phyloP scores from a whole-genome alignment of 305 asterid species.

The Rubia balearica region DNA sequence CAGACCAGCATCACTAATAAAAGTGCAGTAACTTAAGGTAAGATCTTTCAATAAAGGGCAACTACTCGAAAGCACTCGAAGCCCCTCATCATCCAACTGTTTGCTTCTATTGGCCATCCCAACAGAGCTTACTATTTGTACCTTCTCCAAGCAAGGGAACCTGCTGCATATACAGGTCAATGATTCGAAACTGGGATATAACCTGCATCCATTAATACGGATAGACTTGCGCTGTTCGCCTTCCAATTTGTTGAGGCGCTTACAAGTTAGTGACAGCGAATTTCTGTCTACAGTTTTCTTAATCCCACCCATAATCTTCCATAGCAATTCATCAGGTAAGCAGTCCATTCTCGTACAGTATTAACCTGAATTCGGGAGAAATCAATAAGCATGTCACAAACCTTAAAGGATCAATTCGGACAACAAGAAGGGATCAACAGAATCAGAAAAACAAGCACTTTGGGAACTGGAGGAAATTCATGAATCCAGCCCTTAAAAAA shows the following conservation, averaged over 20 bases:
- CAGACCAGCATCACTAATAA: constrained; percentile 63
- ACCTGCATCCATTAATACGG: constrained; percentile 71
- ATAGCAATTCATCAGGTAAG: constrained; percentile 57
- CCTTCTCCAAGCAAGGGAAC: constrained; percentile 49
- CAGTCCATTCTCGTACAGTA: constrained; percentile 40
- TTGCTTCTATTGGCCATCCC: constrained; percentile 78
- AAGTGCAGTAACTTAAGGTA: constrained; percentile 66
- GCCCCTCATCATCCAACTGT: constrained; percentile 63
- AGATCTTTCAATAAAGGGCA: constrained; percentile 52
- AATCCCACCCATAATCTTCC: constrained; percentile 53
- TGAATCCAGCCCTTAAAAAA: background rate
- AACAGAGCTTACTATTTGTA: constrained; percentile 64
- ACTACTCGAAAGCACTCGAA: constrained; percentile 39
- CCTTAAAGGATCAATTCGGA: background rate
- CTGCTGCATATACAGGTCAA: constrained; percentile 51
- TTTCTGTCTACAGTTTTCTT: constrained; percentile 42
- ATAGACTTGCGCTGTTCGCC: constrained; percentile 46
- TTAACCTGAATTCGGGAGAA: constrained; percentile 13
- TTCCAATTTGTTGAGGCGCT: constrained; percentile 52
- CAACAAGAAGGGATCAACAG: background rate
- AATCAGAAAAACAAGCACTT: too few relatives aligned
- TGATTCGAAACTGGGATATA: constrained; percentile 56
- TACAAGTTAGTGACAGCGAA: constrained; percentile 57
- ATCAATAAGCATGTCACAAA: background rate
- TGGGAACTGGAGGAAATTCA: background rate